Evolutionary conservation across 2,329 filamentous ascomycete species (phyloP).

Genomic region (Fusarium fracticaudum): DNA sequence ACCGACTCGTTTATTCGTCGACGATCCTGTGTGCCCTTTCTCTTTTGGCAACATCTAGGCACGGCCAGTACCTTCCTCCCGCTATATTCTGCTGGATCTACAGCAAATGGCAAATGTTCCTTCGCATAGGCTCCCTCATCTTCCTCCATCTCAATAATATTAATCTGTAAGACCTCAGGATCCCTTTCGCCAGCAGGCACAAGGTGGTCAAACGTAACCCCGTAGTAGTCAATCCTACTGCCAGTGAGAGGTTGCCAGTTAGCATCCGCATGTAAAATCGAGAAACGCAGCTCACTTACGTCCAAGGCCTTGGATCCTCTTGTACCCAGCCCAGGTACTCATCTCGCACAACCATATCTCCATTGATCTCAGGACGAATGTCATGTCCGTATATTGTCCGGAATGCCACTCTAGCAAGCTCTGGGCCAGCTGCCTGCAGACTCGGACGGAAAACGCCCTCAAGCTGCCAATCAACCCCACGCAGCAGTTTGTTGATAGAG

Average conservation of each 20-base stretch:
- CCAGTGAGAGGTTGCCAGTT: not conserved
- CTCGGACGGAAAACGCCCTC: not conserved
- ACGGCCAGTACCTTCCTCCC: not conserved
- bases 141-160: not conserved
- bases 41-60: not conserved
- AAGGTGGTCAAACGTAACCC: not conserved
- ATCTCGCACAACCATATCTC: not conserved
- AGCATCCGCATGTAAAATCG: not conserved
- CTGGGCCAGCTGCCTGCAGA: not conserved
- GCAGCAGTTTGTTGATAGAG: not conserved
- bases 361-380: not conserved
- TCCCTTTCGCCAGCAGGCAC: not conserved
- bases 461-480: not conserved
- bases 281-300: not conserved
- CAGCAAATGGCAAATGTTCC: not conserved
- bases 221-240: not conserved
- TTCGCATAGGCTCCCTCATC: not conserved
- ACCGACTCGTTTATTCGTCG: not conserved
- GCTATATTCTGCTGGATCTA: not conserved
- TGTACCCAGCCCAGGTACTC: not conserved
- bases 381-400: not conserved
- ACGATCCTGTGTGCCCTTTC: not conserved
- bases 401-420: not conserved
- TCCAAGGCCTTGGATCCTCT: not conserved
- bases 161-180: not conserved